Conservation (phyloP, 2,329 filamentous ascomycete species). For the Colletotrichum camelliae region DNA sequence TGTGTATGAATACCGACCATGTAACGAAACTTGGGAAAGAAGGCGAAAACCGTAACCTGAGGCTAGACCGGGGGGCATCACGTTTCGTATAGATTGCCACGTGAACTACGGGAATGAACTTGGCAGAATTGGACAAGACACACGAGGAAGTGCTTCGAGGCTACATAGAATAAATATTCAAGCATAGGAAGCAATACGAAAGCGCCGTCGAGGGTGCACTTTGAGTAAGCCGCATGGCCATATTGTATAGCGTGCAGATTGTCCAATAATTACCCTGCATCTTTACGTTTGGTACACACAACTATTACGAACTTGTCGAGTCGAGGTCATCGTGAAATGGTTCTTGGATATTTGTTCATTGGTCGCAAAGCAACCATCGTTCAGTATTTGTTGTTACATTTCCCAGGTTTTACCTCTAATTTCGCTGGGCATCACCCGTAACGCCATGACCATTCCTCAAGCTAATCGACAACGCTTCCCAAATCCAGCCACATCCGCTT, state of each 20-base stretch:
- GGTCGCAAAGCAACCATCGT: not conserved
- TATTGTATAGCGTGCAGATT: not conserved
- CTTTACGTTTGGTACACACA: not conserved
- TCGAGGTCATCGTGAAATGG: not conserved
- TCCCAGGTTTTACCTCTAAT: not conserved
- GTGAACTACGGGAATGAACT: not conserved
- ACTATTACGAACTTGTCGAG: not conserved
- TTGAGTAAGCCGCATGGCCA: not conserved
- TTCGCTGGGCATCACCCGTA: not conserved
- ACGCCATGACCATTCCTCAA: constrained; percentile 8
- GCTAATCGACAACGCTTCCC: constrained; percentile 18
- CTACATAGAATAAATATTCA: not conserved
- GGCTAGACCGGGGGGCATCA: not conserved
- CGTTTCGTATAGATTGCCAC: not conserved
- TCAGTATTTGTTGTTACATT: constrained; percentile 1
- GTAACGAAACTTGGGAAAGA: not conserved
- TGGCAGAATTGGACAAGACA: not conserved
- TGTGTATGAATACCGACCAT: not conserved
- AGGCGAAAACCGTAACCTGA: not conserved
- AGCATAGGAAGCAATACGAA: not conserved
- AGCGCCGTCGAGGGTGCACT: not conserved
- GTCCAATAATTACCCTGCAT: not conserved
- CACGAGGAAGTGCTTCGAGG: not conserved
- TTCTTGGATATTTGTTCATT: not conserved
- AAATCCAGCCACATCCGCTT: not conserved